Evolutionary conservation across 345 rosid species (phyloP).

Genomic region (Heritiera littoralis): DNA sequence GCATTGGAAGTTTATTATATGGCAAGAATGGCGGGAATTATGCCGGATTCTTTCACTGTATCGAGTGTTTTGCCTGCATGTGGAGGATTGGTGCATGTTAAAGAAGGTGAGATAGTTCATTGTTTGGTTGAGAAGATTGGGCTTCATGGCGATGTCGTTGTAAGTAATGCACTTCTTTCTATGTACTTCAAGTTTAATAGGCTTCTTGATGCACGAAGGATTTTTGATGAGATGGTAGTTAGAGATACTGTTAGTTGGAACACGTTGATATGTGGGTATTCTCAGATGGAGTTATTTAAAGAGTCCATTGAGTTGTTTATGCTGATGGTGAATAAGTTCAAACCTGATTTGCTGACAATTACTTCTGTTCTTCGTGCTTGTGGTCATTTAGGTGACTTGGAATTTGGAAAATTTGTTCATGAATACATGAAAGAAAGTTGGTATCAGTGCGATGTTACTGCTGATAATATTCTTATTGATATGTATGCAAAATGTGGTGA

Average conservation of each 20-base stretch:
- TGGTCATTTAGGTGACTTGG: slow-evolving; percentile 40
- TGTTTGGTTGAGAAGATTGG: slow-evolving; percentile 42
- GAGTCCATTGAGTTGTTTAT: slow-evolving; percentile 46
- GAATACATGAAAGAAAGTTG: slow-evolving; percentile 40
- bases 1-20: slow-evolving; percentile 36
- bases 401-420: slow-evolving; percentile 44
- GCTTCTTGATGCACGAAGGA: slow-evolving; percentile 36
- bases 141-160: slow-evolving; percentile 34
- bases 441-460: slow-evolving; percentile 37
- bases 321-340: slow-evolving; percentile 39
- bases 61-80: no score
- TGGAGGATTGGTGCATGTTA: no score
- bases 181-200: slow-evolving; percentile 56
- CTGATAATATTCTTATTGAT: slow-evolving; percentile 49
- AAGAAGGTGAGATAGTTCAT: no score
- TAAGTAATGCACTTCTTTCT: slow-evolving; percentile 54
- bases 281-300: slow-evolving; percentile 40
- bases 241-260: slow-evolving; percentile 60
- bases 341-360: slow-evolving; percentile 51
- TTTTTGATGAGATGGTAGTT: slow-evolving; percentile 51
- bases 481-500: slow-evolving; percentile 58
- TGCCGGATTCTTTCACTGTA: no score
- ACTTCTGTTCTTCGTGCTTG: slow-evolving; percentile 58
- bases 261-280: slow-evolving; percentile 56
- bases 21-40: slow-evolving; percentile 14